A percentile compares a stretch with the other conserved stretches of the same genome.
Conservation (phyloP, 257 asterid genomes). For the Solanum habrochaites region DNA sequence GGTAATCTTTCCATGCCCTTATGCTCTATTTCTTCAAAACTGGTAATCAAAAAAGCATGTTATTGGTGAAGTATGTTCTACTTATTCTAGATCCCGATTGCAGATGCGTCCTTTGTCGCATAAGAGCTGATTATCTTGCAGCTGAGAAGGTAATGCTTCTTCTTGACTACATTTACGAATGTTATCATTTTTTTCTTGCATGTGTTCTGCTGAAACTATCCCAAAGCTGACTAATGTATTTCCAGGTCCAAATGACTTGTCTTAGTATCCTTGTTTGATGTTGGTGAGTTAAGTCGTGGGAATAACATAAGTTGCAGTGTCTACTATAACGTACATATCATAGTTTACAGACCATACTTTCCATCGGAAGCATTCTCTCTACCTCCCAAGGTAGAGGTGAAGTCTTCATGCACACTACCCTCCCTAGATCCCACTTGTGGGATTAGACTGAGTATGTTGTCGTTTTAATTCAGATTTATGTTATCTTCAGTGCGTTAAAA, state of each 20-base stretch:
- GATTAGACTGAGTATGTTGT: neutral
- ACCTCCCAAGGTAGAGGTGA: neutral
- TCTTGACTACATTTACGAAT: neutral
- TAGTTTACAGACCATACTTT: neutral
- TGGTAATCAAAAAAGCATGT: neutral
- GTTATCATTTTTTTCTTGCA: neutral
- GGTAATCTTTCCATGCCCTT: slow-evolving; percentile 24
- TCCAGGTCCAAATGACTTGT: neutral
- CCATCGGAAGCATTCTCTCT: neutral
- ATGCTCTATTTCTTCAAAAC: neutral
- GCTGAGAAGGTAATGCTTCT: slow-evolving; percentile 52
- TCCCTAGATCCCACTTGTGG: neutral
- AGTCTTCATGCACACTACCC: neutral
- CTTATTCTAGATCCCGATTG: neutral
- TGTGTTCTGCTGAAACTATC: neutral
- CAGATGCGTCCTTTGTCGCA: slow-evolving; percentile 94
- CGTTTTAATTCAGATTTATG: neutral
- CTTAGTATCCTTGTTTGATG: neutral
- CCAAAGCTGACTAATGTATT: neutral
- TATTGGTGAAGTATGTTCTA: neutral
- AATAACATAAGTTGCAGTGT: neutral
- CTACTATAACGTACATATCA: neutral
- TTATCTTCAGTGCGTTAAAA: neutral
- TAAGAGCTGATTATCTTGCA: slow-evolving; percentile 81
- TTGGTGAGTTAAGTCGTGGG: neutral